A percentile compares a stretch with the other conserved stretches of the same genome.
Evolutionary conservation across 805 yeast genomes (phyloP).

Genomic region (Nakazawaea sp.): DNA sequence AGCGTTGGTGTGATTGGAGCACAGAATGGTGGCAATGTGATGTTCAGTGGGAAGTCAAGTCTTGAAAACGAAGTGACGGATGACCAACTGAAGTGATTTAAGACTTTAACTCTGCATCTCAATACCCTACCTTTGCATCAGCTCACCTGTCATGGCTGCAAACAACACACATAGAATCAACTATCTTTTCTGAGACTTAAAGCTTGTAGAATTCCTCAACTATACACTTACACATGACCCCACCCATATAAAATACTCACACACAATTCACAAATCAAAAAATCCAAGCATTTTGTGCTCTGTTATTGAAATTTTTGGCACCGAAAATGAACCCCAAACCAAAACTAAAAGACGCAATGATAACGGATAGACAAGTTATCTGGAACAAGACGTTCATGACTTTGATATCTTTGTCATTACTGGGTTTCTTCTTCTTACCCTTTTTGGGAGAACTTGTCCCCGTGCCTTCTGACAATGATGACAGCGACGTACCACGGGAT

Average conservation of each 20-base stretch:
- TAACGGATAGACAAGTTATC: constrained; percentile 11
- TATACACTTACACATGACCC: background rate
- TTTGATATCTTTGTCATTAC: background rate
- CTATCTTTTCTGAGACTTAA: no score
- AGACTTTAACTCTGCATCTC: no score
- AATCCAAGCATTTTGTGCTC: background rate
- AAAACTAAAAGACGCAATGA: constrained; percentile 12
- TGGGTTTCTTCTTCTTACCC: no score
- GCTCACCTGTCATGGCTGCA: no score
- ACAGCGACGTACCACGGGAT: no score
- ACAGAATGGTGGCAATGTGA: constrained; percentile 24
- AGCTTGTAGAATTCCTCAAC: background rate
- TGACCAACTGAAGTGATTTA: constrained; percentile 4
- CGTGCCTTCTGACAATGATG: no score
- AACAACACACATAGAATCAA: no score
- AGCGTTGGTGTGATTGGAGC: constrained; percentile 21
- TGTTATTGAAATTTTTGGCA: background rate
- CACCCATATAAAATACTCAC: no score
- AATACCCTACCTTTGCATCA: no score
- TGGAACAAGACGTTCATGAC: constrained; percentile 8
- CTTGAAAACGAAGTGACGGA: constrained; percentile 48
- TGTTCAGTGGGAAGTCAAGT: constrained; percentile 41
- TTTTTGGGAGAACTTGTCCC: no score
- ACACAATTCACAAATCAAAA: no score
- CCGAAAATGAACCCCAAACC: constrained; percentile 12